Evolutionary conservation across 139 green algal species (phyloP).

Genomic region (Chlamydomonas sphaeroides): DNA sequence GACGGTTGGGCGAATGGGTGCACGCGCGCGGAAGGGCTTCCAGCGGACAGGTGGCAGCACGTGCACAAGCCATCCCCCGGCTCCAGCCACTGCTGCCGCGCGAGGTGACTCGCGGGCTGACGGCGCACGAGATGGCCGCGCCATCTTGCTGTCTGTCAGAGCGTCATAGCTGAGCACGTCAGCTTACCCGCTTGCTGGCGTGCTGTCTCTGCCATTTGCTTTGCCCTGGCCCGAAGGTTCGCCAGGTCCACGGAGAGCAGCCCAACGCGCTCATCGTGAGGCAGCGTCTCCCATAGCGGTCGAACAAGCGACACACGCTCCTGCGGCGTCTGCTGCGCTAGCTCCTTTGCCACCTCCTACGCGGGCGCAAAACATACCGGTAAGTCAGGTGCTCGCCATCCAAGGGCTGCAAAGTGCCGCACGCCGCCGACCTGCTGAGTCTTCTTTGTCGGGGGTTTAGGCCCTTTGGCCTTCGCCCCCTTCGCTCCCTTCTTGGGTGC

Average conservation of each 20-base stretch:
- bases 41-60: not conserved
- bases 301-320: slow-evolving; percentile 74
- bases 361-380: no score
- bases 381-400: no score
- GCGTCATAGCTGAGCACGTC: no score
- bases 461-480: slow-evolving; percentile 35
- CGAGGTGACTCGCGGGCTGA: slow-evolving; percentile 50
- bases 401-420: no score
- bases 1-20: no score
- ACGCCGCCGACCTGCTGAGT: not conserved
- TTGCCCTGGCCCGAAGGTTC: slow-evolving; percentile 59
- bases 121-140: no score
- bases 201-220: slow-evolving; percentile 44
- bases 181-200: slow-evolving; percentile 54
- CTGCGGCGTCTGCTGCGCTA: slow-evolving; percentile 54
- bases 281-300: slow-evolving; percentile 79
- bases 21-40: no score
- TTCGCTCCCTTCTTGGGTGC: slow-evolving; percentile 45
- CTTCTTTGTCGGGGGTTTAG: slow-evolving; percentile 45
- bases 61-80: not conserved
- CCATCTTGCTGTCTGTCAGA: no score
- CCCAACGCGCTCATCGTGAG: slow-evolving; percentile 64
- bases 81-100: not conserved
- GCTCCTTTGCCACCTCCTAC: not conserved
- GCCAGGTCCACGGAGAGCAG: slow-evolving; percentile 72